These are phyloP conservation scores for Polyporus arcularius DNA, from an alignment of 768 basidiomycete genomes.

Conservation along the genomic window DNA sequence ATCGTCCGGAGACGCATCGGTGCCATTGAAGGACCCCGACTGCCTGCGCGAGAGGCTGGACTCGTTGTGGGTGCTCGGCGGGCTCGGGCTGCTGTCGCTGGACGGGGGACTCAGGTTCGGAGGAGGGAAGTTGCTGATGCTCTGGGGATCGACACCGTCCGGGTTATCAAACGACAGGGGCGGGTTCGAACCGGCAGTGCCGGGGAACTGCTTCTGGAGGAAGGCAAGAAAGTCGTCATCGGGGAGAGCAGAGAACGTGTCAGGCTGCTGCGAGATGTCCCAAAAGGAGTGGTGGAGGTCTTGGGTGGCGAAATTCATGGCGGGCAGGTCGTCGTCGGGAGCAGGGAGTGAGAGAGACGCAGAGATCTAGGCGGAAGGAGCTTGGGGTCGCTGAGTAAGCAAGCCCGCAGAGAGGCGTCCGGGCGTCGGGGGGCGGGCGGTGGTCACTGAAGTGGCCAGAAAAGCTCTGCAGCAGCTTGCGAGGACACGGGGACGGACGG, in stretches of 20 bases:
- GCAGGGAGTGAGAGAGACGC: slow-evolving; percentile 13
- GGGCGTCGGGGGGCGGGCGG: slow-evolving; percentile 1
- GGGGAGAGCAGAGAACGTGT: slow-evolving; percentile 61
- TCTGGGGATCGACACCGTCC: slow-evolving; percentile 61
- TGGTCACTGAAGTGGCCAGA: neutral
- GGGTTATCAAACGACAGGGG: slow-evolving; percentile 29
- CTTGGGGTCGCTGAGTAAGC: slow-evolving; percentile 19
- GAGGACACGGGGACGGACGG: neutral
- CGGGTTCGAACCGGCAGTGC: slow-evolving; percentile 24
- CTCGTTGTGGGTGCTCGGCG: slow-evolving; percentile 50
- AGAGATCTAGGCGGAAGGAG: slow-evolving; percentile 17
- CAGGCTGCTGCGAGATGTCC: slow-evolving; percentile 59
- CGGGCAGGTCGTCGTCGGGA: slow-evolving; percentile 1
- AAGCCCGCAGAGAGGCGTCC: neutral
- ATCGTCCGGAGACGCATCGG: slow-evolving; percentile 39
- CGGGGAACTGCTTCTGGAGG: slow-evolving; percentile 73
- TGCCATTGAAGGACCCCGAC: slow-evolving; percentile 28
- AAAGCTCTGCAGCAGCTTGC: neutral
- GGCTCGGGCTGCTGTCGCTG: slow-evolving; percentile 75
- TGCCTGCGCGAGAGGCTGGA: slow-evolving; percentile 32
- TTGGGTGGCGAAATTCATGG: slow-evolving; percentile 50
- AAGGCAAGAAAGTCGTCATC: slow-evolving; percentile 80
- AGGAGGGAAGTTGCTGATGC: slow-evolving; percentile 49
- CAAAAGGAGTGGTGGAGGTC: slow-evolving; percentile 52
- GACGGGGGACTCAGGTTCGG: slow-evolving; percentile 62